Evolutionary conservation across 176 grass and related monocot species (phyloP).

Genomic region (Oryza meyeriana): DNA sequence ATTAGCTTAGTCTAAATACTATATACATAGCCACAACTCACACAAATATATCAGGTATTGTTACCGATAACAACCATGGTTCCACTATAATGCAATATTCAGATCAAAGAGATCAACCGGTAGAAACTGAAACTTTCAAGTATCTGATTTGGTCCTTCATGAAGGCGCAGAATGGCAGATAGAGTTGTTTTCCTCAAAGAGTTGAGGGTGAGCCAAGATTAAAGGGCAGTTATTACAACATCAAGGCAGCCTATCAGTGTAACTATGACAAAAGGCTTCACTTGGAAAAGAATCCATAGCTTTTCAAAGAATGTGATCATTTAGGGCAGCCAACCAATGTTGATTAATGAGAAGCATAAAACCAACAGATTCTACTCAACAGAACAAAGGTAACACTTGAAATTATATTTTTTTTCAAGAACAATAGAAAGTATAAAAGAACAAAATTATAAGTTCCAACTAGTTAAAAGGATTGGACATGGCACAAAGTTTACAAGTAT

Average conservation of each 20-base stretch:
- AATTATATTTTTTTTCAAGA: background rate
- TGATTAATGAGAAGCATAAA: background rate
- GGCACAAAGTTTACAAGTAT: background rate
- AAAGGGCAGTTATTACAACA: background rate
- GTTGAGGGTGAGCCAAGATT: background rate
- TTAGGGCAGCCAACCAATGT: background rate
- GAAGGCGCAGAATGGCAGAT: background rate
- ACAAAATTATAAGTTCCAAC: background rate
- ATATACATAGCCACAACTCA: background rate
- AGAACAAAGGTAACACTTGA: background rate
- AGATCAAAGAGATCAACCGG: background rate
- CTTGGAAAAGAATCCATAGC: slow-evolving; percentile 43
- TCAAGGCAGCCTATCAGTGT: slow-evolving; percentile 42
- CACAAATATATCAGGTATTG: background rate
- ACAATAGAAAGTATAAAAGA: background rate
- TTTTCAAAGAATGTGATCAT: slow-evolving; percentile 31
- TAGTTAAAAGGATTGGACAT: background rate
- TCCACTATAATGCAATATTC: background rate
- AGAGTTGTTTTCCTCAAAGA: background rate
- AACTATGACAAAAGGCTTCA: slow-evolving; percentile 56
- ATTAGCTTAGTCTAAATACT: background rate
- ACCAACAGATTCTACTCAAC: background rate
- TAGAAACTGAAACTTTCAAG: background rate
- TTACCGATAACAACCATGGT: background rate
- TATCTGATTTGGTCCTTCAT: background rate